Evolutionary conservation across 768 basidiomycete species (phyloP).

Genomic region (Termitomyces sp.): DNA sequence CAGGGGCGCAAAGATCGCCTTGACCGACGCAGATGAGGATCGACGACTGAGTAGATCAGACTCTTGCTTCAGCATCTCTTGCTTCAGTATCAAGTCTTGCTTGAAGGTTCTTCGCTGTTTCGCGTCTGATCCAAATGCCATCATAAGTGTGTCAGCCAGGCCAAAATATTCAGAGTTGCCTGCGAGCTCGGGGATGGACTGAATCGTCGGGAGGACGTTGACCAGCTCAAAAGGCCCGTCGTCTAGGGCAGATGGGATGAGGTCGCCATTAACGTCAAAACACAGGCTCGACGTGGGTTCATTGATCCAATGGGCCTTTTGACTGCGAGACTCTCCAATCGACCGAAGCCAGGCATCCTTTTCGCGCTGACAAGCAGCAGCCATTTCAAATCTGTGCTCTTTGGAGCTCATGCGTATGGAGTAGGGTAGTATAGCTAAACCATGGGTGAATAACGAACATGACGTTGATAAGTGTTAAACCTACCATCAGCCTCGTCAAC

Average conservation of each 20-base stretch:
- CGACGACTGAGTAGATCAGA: constrained; percentile 40
- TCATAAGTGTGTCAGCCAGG: constrained; percentile 28
- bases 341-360: constrained; percentile 82
- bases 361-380: constrained; percentile 78
- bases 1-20: constrained; percentile 50
- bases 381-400: constrained; percentile 79
- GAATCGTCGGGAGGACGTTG: constrained; percentile 45
- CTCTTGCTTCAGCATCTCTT: constrained; percentile 10
- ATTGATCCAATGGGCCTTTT: constrained; percentile 39
- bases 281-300: constrained; percentile 64
- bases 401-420: constrained; percentile 69
- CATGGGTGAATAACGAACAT: background rate
- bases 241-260: constrained; percentile 28
- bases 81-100: constrained; percentile 26
- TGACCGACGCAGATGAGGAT: constrained; percentile 60
- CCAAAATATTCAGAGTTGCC: constrained; percentile 25
- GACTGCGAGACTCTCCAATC: constrained; percentile 47
- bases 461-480: constrained; percentile 19
- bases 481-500: constrained; percentile 69
- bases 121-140: constrained; percentile 23
- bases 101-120: constrained; percentile 22
- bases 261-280: constrained; percentile 36
- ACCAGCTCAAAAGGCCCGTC: constrained; percentile 36
- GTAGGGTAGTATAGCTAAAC: constrained; percentile 72
- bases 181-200: constrained; percentile 47